Base-by-base conservation (phyloP, 2,329 filamentous ascomycete species). In the Verticillium longisporum region DNA sequence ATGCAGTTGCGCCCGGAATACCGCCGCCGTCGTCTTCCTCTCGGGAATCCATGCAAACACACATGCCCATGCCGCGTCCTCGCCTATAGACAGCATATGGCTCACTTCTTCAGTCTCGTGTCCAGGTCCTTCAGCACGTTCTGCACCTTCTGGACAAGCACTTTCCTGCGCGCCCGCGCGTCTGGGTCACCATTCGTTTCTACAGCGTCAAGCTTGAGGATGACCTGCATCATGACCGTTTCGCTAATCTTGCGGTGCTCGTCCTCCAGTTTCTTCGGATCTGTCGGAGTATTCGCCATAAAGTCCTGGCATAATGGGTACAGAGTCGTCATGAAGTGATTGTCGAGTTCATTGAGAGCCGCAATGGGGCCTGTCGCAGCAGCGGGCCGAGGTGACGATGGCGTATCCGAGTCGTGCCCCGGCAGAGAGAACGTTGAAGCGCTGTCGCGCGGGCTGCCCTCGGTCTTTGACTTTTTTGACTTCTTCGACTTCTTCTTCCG, bases 231-330 rank as follows among this genome's bases (percentile, higher is more conserved):
- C 79, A 95, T 79, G 45, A 92, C 83, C 4, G 88, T 90, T 77
- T 95, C 91, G 4, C 85, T 87, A 18, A 95, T 73, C 70, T 84
- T 88, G 71, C 88, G 87, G 71, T 94, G 88, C 69, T 93, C 89
- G 37, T 92, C 90, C 14, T 83, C 82, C 57, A 84, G 79, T 78
- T 89, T 91, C 72, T 88, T 87, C 45, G 76, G 69, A 58, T 92
- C 88, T 3, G 74, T 71, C 0, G 91, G 90, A 11, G 91, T 88
- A 9, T 80, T 77, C 6, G 75, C 77, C 21, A 83, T 80, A 70
- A 86, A 94, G 31, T 86, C 74, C 4, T 81, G 74, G 67, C 87
- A 90, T 6, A 88, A 71, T 1, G 89, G 89, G n/a, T 88, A 73
- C 64, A 90, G 83, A 60, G 86, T 82, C 33, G 77, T 79, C 55